A percentile compares a stretch with the other conserved stretches of the same genome.
These are phyloP conservation scores for Fraxinus sp. DNA, from an alignment of 305 asterid species.

Conservation along the genomic window DNA sequence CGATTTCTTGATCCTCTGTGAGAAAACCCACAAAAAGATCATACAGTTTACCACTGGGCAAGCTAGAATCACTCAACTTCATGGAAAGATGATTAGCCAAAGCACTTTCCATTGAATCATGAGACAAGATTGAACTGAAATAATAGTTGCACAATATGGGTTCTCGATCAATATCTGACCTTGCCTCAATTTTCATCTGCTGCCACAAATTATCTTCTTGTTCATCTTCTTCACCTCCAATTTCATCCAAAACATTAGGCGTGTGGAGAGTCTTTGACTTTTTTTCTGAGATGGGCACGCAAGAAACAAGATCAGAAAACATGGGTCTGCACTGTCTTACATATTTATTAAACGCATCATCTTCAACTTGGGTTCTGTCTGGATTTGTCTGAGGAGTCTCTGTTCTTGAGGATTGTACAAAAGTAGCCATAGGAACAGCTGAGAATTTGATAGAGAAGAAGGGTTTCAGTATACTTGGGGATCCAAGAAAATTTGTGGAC, in stretches of 20 bases:
- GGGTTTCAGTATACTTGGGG: constrained; percentile 21
- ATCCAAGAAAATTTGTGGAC: constrained; percentile 41
- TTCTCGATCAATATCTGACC: constrained; percentile 54
- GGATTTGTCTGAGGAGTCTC: constrained; percentile 30
- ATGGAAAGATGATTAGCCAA: constrained; percentile 58
- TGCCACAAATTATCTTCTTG: constrained; percentile 47
- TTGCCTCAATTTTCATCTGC: constrained; percentile 64
- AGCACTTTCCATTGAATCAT: constrained; percentile 61
- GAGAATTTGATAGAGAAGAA: constrained; percentile 16
- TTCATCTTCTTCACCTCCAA: constrained; percentile 1
- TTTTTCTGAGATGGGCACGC: constrained; percentile 33
- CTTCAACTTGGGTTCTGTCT: constrained; percentile 32
- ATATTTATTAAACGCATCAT: constrained; percentile 29
- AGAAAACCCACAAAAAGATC: constrained; percentile 54
- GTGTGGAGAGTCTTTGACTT: neutral
- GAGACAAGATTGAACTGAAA: constrained; percentile 48
- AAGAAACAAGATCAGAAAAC: constrained; percentile 39
- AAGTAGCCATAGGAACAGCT: constrained; percentile 53
- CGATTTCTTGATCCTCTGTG: constrained; percentile 48
- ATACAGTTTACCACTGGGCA: constrained; percentile 44
- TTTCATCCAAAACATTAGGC: constrained; percentile 1
- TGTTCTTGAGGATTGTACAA: constrained; percentile 54
- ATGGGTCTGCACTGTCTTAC: constrained; percentile 41
- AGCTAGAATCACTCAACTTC: constrained; percentile 53
- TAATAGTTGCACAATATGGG: constrained; percentile 66